Conservation (phyloP, 2,329 filamentous ascomycete genomes). For the Cordyceps javanica region DNA sequence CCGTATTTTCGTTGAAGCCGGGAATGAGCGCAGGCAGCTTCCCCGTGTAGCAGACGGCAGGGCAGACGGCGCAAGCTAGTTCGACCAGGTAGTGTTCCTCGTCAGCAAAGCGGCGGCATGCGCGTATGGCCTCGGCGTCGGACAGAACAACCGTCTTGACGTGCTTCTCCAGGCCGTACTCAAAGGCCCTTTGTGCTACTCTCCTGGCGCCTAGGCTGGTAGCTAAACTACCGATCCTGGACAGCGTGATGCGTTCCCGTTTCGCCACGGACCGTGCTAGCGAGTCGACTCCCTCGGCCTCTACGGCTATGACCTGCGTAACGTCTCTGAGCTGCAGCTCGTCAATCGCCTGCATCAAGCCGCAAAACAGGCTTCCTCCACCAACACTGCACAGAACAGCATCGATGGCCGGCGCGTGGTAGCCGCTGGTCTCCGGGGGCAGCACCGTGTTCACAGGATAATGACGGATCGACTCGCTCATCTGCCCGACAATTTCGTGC, state of each 20-base stretch:
- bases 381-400: constrained; percentile 69
- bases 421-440: background rate
- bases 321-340: constrained; percentile 16
- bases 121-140: constrained; percentile 23
- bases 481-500: constrained; percentile 34
- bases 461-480: constrained; percentile 21
- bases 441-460: constrained; percentile 33
- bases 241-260: constrained; percentile 52
- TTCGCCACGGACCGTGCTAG: constrained; percentile 52
- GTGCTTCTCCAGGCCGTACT: constrained; percentile 21
- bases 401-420: constrained; percentile 37
- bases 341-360: constrained; percentile 58
- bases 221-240: constrained; percentile 64
- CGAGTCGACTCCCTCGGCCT: constrained; percentile 65
- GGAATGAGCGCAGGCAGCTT: constrained; percentile 20
- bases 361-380: constrained; percentile 72
- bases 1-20: constrained; percentile 18
- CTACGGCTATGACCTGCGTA: constrained; percentile 58
- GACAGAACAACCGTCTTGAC: constrained; percentile 22
- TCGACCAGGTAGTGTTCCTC: constrained; percentile 26
- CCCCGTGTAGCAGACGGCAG: constrained; percentile 23
- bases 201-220: constrained; percentile 61
- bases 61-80: constrained; percentile 23
- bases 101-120: constrained; percentile 22
- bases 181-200: constrained; percentile 47